Base-by-base conservation (phyloP, 306 rosid genomes). In the Potentilla sterilis region DNA sequence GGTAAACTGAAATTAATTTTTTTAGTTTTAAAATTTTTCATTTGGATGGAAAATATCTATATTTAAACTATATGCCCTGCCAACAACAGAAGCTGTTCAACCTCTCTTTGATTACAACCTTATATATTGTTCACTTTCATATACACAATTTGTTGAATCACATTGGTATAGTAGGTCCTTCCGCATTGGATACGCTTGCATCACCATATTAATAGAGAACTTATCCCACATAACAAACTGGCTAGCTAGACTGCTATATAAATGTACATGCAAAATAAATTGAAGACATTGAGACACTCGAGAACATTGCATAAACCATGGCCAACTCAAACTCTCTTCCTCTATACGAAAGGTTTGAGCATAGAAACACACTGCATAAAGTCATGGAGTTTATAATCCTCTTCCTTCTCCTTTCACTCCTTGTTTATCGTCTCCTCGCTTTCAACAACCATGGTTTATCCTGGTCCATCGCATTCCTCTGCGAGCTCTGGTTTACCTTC, bases 401-500 rank as follows among this genome's bases (percentile, higher is more conserved):
- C 44, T 35, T 73, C 70, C 81, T 71, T 47, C 85, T 81, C 57
- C 78, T 77, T 22, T 77, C 75, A 28, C 66, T 77, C 40, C 75
- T 62, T 4, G 22, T 16, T n/a, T 73, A 81, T 58, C 78, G 85
- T n/a, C 55, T 81, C 40, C 35, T 72, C 72, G 67, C 64, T 59
- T 48, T 81, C 41, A 46, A 43, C 32, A 51, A 61, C 22, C 72
- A 40, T 34, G 75, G 68, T 67, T 72, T 62, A 28, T 8, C 67
- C 21, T 77, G 81, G 85, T 40, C 58, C 46, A 35, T 77, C 1
- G 81, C 85, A 13, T 73, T 72, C 51, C 70, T 77, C 3, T 81
- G 81, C 2, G 85, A 81, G 72, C 75, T 81, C 48, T 81, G 76
- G 67, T 77, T 77, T 22, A 77, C 81, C 47, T 42, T 77, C 57